Base-by-base conservation (phyloP, 495 filamentous ascomycete genomes). In the Penicillium pancosmium region DNA sequence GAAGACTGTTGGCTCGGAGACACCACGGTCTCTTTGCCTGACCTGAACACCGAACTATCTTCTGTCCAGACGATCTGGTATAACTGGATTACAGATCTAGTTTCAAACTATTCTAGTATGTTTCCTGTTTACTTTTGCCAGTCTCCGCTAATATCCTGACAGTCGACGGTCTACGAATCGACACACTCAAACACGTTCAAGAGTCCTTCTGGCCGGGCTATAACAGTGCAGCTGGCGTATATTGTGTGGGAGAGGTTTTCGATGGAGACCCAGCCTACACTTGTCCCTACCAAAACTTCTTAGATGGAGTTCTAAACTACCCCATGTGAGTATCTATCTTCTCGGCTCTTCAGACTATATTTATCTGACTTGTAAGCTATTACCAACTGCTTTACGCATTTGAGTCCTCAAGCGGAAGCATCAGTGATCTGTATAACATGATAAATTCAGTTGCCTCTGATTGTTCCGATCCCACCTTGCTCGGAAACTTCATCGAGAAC, bases 101-200 rank as follows among this genome's bases (percentile, higher is more conserved):
- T 91, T 0, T 72, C 76, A 0, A 87, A 86, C 34, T 95, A 93
- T 65, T 80, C 78, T 19, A 88, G 76, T 79, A 67, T 27, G 73
- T 23, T 11, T 12, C 10, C 13, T 4, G n/a, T 8, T 3, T 11
- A 25, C 16, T 25, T 44, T 15, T 8, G n/a, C 6, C 18, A 19
- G 12, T 13, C 10, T n/a, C 46, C 6, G 27, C 48, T 59, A 25
- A 50, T 48, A 18, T 27, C 5, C 2, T 1, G 21, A 0, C 44
- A 79, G 75, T 95, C 59, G 91, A 95, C 61, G 91, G 88, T 1
- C 78, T 95, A 27, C 86, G 91, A n/a, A 78, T 94, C 38, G 91
- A 94, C 66, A 90, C 87, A 6, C 86, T 84, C 9, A 88, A 86
- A 63, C 84, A 95, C 60, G 86, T 91, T 36, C 82, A 88, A 64